These are phyloP conservation scores for Hymenoscyphus albidus DNA, from an alignment of 2,329 filamentous ascomycete genomes.

Conservation along the genomic window DNA sequence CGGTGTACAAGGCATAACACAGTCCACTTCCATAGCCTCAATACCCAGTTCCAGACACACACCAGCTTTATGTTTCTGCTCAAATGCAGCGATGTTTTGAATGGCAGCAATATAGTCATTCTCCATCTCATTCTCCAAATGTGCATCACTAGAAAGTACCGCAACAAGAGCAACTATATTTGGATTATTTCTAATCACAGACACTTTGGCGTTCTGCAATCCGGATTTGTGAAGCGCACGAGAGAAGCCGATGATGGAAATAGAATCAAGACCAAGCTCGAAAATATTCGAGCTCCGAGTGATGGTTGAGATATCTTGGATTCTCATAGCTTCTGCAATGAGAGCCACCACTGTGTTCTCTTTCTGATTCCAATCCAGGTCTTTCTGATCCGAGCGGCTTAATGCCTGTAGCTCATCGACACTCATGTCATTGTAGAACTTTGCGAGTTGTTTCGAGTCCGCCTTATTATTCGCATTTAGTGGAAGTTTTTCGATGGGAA, in stretches of 20 bases:
- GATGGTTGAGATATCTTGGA: slow-evolving; percentile 37
- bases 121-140: slow-evolving; percentile 13
- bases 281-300: slow-evolving; percentile 67
- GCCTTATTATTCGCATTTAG: slow-evolving; percentile 88
- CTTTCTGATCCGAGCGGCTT: slow-evolving; percentile 36
- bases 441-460: slow-evolving; percentile 66
- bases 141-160: slow-evolving; percentile 26
- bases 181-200: slow-evolving; percentile 62
- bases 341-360: slow-evolving; percentile 49
- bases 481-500: slow-evolving; percentile 68
- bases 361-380: slow-evolving; percentile 35
- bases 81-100: slow-evolving; percentile 40
- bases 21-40: slow-evolving; percentile 56
- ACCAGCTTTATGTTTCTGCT: slow-evolving; percentile 31
- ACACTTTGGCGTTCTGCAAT: slow-evolving; percentile 57
- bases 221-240: slow-evolving; percentile 60
- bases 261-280: slow-evolving; percentile 83
- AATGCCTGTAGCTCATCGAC: slow-evolving; percentile 57
- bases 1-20: slow-evolving; percentile 77
- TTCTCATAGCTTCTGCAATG: slow-evolving; percentile 42
- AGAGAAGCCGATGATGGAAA: slow-evolving; percentile 72
- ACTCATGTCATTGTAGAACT: slow-evolving; percentile 60
- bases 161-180: slow-evolving; percentile 44
- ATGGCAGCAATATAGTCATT: slow-evolving; percentile 35
- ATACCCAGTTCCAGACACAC: slow-evolving; percentile 48